A percentile compares a stretch with the other conserved stretches of the same genome.
Conservation (phyloP, 75 land plant species). For the Cunninghamia lanceolata region DNA sequence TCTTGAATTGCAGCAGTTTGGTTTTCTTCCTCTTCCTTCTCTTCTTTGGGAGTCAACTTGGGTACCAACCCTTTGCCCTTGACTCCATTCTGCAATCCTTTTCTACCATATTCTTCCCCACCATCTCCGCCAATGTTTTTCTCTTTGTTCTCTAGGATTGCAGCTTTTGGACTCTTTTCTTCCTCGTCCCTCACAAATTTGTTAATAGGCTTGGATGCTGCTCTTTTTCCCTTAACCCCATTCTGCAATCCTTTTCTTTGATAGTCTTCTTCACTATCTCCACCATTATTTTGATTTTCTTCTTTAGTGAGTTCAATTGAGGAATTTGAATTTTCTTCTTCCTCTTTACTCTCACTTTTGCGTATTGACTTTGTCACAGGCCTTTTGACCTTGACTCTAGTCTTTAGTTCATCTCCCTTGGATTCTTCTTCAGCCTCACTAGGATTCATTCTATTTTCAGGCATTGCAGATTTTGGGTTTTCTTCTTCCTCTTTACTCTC, state of each 20-base stretch:
- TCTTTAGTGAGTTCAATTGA: not conserved
- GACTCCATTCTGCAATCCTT: not conserved
- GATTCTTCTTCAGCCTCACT: not conserved
- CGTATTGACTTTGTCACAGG: not conserved
- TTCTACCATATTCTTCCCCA: not conserved
- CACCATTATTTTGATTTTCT: not conserved
- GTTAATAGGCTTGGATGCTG: not conserved
- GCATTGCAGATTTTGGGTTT: not conserved
- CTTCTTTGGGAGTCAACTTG: not conserved
- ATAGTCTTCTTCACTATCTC: not conserved
- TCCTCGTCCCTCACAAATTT: not conserved
- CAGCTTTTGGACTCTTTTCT: not conserved
- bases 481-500: not conserved
- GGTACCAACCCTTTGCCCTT: not conserved
- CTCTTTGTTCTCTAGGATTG: not conserved
- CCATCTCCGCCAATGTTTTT: not conserved
- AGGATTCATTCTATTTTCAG: not conserved
- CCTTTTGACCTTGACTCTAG: not conserved
- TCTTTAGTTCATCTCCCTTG: not conserved
- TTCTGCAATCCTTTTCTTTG: not conserved
- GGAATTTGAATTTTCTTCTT: constrained; percentile 1
- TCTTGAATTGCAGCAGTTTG: not conserved
- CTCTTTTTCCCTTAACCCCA: not conserved
- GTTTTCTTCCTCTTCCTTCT: not conserved
- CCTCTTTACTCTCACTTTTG: not conserved